Conservation (phyloP, 352 stramenopile genomes). For the Globisporangium mamillatum region DNA sequence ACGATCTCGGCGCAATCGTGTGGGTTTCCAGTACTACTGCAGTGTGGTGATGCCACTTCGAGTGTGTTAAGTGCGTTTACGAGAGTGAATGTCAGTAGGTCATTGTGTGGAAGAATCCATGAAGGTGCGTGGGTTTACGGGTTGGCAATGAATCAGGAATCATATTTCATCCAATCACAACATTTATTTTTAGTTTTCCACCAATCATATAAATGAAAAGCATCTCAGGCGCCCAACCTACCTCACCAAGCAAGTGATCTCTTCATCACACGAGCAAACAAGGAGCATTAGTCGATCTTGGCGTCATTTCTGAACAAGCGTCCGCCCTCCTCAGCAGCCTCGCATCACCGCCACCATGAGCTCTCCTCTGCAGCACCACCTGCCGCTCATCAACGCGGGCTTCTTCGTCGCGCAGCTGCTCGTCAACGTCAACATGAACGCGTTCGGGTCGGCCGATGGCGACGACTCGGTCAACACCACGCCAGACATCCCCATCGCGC, state of each 20-base stretch:
- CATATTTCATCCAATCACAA: not conserved
- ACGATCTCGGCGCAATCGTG: no score
- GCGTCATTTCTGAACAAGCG: slow-evolving; percentile 9
- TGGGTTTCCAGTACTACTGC: no score
- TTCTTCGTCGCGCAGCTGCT: slow-evolving; percentile 16
- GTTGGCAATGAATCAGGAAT: slow-evolving; percentile 8
- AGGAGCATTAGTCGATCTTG: slow-evolving; percentile 2
- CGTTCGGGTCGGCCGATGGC: not conserved
- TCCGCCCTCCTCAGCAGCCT: not conserved
- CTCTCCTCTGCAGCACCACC: slow-evolving; percentile 20
- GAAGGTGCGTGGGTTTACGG: not conserved
- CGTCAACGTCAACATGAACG: slow-evolving; percentile 19
- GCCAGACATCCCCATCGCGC: slow-evolving; percentile 36
- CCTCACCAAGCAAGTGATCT: not conserved
- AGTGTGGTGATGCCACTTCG: not conserved
- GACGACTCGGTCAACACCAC: slow-evolving; percentile 1
- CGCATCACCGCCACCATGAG: slow-evolving; percentile 1
- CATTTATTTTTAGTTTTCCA: not conserved
- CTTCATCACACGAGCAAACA: not conserved
- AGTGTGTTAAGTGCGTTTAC: slow-evolving; percentile 2
- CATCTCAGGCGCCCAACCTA: slow-evolving; percentile 8
- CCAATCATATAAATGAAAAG: slow-evolving; percentile 2
- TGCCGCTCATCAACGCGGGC: slow-evolving; percentile 18
- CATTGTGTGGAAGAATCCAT: not conserved
- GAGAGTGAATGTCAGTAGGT: not conserved